A percentile compares a stretch with the other conserved stretches of the same genome.
phyloP scores from a whole-genome alignment of 139 green algal species.

The Micractinium sp. region DNA sequence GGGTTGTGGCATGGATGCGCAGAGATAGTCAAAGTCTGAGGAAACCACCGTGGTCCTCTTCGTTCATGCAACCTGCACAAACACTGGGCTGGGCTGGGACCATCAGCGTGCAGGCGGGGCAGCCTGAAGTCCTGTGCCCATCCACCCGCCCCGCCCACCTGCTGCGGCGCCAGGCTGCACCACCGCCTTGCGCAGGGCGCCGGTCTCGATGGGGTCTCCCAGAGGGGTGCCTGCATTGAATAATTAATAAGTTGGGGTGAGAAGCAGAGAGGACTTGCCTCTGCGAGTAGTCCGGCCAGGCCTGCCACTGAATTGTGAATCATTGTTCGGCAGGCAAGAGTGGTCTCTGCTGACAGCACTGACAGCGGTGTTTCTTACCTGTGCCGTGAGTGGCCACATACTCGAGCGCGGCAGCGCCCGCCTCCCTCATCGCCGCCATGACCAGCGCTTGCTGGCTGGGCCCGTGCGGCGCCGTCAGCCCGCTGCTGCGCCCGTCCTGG shows the following conservation, averaged over 20 bases:
- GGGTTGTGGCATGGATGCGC: not conserved
- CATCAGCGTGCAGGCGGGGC: no score
- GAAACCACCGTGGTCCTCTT: no score
- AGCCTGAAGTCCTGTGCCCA: not conserved
- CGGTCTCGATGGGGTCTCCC: constrained; percentile 85
- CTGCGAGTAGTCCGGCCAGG: no score
- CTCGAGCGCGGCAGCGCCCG: constrained; percentile 21
- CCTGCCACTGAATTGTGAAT: no score
- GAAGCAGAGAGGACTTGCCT: not conserved
- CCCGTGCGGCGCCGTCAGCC: constrained; percentile 86
- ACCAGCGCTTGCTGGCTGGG: constrained; percentile 79
- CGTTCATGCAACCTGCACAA: no score
- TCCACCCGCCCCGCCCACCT: not conserved
- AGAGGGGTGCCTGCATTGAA: constrained; percentile 70
- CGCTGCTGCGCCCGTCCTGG: constrained; percentile 87
- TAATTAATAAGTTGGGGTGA: not conserved
- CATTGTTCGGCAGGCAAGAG: no score
- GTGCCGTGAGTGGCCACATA: constrained; percentile 63
- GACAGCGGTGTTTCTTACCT: no score
- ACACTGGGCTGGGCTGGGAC: no score
- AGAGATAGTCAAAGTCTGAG: no score
- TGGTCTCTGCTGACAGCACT: no score
- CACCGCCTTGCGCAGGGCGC: constrained; percentile 72
- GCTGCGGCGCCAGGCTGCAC: constrained; percentile 12
- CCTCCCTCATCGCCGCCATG: constrained; percentile 47